These are phyloP conservation scores for Diaporthe amygdali DNA, from an alignment of 2,329 filamentous ascomycete genomes.

Conservation along the genomic window DNA sequence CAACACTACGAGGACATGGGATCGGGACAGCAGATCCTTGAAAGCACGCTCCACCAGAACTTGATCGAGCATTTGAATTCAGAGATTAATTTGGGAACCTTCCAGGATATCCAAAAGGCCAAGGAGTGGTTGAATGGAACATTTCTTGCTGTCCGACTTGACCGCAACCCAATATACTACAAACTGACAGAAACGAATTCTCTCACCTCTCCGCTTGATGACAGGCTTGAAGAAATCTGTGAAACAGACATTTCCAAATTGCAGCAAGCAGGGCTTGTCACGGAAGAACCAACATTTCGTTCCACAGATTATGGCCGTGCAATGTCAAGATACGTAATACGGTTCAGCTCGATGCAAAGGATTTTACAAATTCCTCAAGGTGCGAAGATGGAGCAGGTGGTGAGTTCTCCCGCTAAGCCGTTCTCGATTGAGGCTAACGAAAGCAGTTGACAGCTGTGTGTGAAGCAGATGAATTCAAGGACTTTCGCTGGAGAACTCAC, in stretches of 20 bases:
- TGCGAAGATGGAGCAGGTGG: slow-evolving; percentile 70
- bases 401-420: slow-evolving; percentile 45
- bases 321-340: slow-evolving; percentile 84
- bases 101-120: slow-evolving; percentile 68
- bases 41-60: slow-evolving; percentile 80
- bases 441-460: slow-evolving; percentile 68
- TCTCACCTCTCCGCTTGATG: slow-evolving; percentile 55
- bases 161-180: slow-evolving; percentile 74
- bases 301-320: slow-evolving; percentile 77
- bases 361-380: slow-evolving; percentile 67
- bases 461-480: slow-evolving; percentile 74
- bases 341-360: slow-evolving; percentile 78
- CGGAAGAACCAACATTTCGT: slow-evolving; percentile 51
- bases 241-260: slow-evolving; percentile 71
- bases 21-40: slow-evolving; percentile 73
- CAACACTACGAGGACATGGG: slow-evolving; percentile 75
- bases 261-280: slow-evolving; percentile 63
- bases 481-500: slow-evolving; percentile 71
- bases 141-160: slow-evolving; percentile 77
- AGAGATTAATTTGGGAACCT: slow-evolving; percentile 78
- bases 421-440: not conserved
- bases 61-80: slow-evolving; percentile 85
- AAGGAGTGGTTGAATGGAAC: slow-evolving; percentile 78
- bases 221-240: slow-evolving; percentile 73
- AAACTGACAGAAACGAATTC: slow-evolving; percentile 59